Percentiles rank a stretch among this genome's conserved stretches.
Conservation (phyloP, 306 rosid species). For the Vigna reflexopilosa region DNA sequence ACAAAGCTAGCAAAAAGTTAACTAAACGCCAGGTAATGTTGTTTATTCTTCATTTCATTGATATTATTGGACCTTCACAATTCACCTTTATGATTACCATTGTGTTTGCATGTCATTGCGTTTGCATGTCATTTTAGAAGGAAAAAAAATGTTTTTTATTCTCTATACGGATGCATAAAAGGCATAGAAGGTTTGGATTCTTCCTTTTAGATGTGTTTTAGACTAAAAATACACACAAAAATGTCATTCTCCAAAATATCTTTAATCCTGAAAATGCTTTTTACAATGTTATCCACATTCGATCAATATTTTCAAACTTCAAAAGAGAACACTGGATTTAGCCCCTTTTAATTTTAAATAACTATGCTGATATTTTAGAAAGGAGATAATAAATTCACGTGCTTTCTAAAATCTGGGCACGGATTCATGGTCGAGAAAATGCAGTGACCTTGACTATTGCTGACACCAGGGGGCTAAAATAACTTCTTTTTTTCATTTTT, state of each 20-base stretch:
- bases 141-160: no score
- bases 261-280: no score
- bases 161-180: neutral
- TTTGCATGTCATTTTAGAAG: no score
- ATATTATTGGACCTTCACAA: no score
- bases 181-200: no score
- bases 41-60: neutral
- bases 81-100: no score
- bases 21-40: neutral
- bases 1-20: neutral
- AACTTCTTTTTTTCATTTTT: neutral
- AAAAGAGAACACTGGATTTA: neutral
- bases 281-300: no score
- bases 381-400: neutral
- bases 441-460: no score
- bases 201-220: no score
- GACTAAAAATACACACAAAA: no score
- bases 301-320: neutral
- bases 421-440: neutral
- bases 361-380: neutral
- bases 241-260: no score
- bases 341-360: neutral
- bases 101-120: neutral
- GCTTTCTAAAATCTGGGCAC: neutral
- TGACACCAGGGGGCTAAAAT: neutral